Percentiles rank a stretch among this genome's conserved stretches.
These are phyloP conservation scores for Blastomyces emzantsi DNA, from an alignment of 2,329 filamentous ascomycete species.

Conservation along the genomic window DNA sequence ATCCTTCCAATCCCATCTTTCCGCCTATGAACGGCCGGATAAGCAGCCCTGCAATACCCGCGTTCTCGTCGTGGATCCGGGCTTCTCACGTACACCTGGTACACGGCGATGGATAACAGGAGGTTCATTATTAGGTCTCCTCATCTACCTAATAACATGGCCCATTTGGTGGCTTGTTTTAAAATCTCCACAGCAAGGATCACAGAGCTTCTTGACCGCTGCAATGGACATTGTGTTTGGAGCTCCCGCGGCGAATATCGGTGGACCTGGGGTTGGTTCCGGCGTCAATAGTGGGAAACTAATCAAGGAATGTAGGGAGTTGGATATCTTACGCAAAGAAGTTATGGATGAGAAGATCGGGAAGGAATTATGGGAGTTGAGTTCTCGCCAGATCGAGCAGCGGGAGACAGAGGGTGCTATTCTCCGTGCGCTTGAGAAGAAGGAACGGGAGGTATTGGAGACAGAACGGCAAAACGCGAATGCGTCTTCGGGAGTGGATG, in stretches of 20 bases:
- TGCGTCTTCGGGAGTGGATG: constrained; percentile 7
- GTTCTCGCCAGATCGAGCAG: constrained; percentile 71
- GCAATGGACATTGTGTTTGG: constrained; percentile 70
- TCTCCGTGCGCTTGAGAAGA: constrained; percentile 51
- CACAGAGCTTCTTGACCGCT: constrained; percentile 77
- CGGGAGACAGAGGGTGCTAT: constrained; percentile 71
- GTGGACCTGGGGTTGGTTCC: background rate
- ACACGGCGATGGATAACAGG: constrained; percentile 79
- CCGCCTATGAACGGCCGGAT: constrained; percentile 75
- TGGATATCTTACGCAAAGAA: constrained; percentile 62
- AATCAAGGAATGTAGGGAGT: constrained; percentile 80
- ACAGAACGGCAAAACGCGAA: constrained; percentile 15
- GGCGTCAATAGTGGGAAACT: constrained; percentile 52
- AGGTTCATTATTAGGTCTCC: constrained; percentile 71
- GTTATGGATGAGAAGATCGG: constrained; percentile 69
- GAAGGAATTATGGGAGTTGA: constrained; percentile 83
- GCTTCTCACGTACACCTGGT: constrained; percentile 73
- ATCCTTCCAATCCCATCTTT: constrained; percentile 86
- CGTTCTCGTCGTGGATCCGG: constrained; percentile 81
- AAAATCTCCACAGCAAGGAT: constrained; percentile 73
- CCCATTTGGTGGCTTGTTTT: constrained; percentile 77
- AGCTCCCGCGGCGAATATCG: constrained; percentile 36
- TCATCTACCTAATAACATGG: constrained; percentile 69
- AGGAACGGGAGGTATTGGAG: constrained; percentile 28
- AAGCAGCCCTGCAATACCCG: constrained; percentile 70